Percentiles rank a stretch among this genome's conserved stretches.
These are phyloP conservation scores for Gracilaria gracilis DNA, from an alignment of 23 red algal genomes.

Conservation along the genomic window DNA sequence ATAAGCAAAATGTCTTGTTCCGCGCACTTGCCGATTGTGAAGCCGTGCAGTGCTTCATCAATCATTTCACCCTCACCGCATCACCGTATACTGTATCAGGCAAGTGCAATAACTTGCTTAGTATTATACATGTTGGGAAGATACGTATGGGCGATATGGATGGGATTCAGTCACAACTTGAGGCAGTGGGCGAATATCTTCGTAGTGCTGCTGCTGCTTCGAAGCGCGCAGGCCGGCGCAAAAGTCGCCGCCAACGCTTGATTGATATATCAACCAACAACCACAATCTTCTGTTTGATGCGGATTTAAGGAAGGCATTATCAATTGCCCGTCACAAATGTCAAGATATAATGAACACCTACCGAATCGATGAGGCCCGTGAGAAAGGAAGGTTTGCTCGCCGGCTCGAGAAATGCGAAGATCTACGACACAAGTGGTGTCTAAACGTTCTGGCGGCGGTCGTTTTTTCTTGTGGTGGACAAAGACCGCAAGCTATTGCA, in stretches of 20 bases:
- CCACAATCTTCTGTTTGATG: not conserved
- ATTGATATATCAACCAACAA: not conserved
- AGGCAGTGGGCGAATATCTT: not conserved
- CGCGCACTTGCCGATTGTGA: not conserved
- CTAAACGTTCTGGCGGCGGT: constrained; percentile 5
- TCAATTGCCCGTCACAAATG: not conserved
- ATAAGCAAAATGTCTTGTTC: not conserved
- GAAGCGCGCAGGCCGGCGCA: not conserved
- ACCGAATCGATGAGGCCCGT: not conserved
- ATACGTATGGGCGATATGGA: not conserved
- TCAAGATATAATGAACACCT: not conserved
- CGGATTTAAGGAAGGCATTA: not conserved
- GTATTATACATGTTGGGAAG: not conserved
- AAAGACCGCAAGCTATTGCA: constrained; percentile 6
- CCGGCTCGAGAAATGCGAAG: not conserved
- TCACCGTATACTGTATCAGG: not conserved
- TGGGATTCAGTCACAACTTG: not conserved
- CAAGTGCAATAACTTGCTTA: not conserved
- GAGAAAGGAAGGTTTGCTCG: not conserved
- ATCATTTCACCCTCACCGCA: not conserved
- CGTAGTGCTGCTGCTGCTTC: not conserved
- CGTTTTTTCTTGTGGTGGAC: constrained; percentile 7
- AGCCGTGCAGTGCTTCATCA: not conserved
- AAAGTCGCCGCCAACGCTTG: not conserved
- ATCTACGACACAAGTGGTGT: constrained; percentile 32